These are phyloP conservation scores for Butyriboletus appendiculatus DNA, from an alignment of 1,284 basidiomycete species.

Conservation along the genomic window DNA sequence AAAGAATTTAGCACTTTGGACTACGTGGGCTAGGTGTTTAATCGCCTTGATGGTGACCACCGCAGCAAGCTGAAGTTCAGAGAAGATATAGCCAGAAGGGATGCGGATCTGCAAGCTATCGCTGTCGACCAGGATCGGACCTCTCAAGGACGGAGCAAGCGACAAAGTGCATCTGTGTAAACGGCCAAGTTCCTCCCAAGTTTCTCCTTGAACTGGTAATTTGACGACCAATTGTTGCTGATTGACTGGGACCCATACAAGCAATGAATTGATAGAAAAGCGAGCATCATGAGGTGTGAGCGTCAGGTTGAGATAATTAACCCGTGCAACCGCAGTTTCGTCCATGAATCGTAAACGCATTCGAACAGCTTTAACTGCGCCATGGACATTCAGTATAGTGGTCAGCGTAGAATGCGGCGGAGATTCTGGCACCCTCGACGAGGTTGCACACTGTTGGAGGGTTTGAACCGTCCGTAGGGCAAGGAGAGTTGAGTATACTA, in stretches of 20 bases:
- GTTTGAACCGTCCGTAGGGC: slow-evolving; percentile 57
- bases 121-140: slow-evolving; percentile 51
- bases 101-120: slow-evolving; percentile 76
- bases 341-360: slow-evolving; percentile 48
- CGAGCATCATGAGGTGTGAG: slow-evolving; percentile 19
- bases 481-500: slow-evolving; percentile 75
- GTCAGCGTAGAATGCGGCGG: slow-evolving; percentile 12
- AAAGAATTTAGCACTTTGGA: slow-evolving; percentile 46
- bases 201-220: slow-evolving; percentile 30
- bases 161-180: slow-evolving; percentile 62
- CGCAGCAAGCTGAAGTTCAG: slow-evolving; percentile 71
- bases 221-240: slow-evolving; percentile 24
- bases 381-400: slow-evolving; percentile 32
- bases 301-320: slow-evolving; percentile 43
- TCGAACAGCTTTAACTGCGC: slow-evolving; percentile 45
- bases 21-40: slow-evolving; percentile 60
- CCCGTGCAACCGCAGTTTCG: slow-evolving; percentile 47
- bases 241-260: slow-evolving; percentile 47
- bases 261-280: slow-evolving; percentile 41
- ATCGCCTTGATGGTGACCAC: slow-evolving; percentile 66
- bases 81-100: slow-evolving; percentile 77
- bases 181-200: slow-evolving; percentile 82
- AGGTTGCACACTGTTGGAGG: slow-evolving; percentile 36
- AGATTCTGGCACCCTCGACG: slow-evolving; percentile 26
- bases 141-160: slow-evolving; percentile 29